These are phyloP conservation scores for Rhodotorula graminis DNA, from an alignment of 768 basidiomycete genomes.

Conservation along the genomic window DNA sequence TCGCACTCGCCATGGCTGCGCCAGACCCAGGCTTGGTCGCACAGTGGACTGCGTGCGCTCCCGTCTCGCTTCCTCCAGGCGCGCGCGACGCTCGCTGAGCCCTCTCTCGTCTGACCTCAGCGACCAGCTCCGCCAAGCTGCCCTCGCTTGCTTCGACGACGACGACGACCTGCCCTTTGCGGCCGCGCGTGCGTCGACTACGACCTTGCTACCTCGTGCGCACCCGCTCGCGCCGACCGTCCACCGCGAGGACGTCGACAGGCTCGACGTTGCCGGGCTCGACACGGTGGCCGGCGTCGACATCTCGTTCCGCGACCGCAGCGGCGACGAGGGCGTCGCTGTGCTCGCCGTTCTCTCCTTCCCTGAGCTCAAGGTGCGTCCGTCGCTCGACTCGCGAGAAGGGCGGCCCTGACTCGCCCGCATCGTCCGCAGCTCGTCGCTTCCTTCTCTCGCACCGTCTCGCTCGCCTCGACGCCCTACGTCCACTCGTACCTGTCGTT, in stretches of 20 bases:
- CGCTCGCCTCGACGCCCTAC: conserved; percentile 39
- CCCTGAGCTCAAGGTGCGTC: conserved; percentile 40
- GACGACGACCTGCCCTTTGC: not conserved
- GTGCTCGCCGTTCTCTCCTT: conserved; percentile 40
- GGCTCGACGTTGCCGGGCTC: conserved; percentile 21
- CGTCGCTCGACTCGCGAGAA: no score
- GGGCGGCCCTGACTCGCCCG: not conserved
- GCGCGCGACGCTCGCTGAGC: not conserved
- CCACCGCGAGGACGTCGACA: not conserved
- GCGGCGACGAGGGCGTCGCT: conserved; percentile 38
- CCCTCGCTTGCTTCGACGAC: not conserved
- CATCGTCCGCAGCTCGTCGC: conserved; percentile 31
- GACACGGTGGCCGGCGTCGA: conserved; percentile 41
- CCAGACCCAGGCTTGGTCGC: not conserved
- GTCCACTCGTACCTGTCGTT: conserved; percentile 44
- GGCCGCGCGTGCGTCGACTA: not conserved
- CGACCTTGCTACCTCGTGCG: not conserved
- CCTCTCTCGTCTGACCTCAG: not conserved
- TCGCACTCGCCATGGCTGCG: not conserved
- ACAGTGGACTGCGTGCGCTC: not conserved
- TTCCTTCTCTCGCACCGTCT: conserved; percentile 28
- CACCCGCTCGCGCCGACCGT: not conserved
- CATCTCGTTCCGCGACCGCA: conserved; percentile 37
- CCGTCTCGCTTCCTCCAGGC: accelerated
- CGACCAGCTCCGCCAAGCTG: not conserved